phyloP scores from a whole-genome alignment of 257 asterid genomes.

The Solanum ahanhuiri region DNA sequence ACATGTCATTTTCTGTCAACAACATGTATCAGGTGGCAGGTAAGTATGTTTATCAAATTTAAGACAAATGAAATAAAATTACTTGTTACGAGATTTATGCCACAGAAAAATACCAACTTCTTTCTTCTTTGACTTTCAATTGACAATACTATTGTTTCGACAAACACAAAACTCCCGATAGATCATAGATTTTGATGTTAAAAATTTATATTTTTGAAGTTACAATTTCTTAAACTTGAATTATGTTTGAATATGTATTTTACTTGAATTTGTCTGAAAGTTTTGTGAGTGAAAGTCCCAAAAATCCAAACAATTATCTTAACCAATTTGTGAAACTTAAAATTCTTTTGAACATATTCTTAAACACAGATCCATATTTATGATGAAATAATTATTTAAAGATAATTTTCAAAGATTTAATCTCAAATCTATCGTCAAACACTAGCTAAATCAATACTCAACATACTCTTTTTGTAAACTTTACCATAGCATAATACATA shows the following conservation, averaged over 20 bases:
- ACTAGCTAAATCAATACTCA: background rate
- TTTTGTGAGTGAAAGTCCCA: background rate
- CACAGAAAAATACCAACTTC: background rate
- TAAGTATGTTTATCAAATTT: background rate
- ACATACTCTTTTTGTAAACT: too few relatives aligned
- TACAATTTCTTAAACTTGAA: background rate
- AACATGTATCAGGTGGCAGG: background rate
- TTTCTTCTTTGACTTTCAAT: background rate
- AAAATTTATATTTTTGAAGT: background rate
- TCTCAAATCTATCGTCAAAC: background rate
- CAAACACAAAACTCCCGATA: background rate
- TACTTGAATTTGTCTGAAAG: too few relatives aligned
- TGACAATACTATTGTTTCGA: background rate
- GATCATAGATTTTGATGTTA: background rate
- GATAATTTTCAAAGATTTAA: background rate
- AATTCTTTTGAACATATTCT: background rate
- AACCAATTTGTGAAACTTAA: background rate
- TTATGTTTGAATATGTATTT: background rate
- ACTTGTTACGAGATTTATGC: background rate
- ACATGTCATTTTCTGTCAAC: background rate
- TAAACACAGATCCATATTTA: background rate
- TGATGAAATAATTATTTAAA: background rate
- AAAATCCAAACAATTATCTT: accelerated
- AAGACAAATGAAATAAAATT: background rate
- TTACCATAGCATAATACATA: too few relatives aligned